These are phyloP conservation scores for Gossypium herbaceum DNA, from an alignment of 345 rosid genomes.

Conservation along the genomic window DNA sequence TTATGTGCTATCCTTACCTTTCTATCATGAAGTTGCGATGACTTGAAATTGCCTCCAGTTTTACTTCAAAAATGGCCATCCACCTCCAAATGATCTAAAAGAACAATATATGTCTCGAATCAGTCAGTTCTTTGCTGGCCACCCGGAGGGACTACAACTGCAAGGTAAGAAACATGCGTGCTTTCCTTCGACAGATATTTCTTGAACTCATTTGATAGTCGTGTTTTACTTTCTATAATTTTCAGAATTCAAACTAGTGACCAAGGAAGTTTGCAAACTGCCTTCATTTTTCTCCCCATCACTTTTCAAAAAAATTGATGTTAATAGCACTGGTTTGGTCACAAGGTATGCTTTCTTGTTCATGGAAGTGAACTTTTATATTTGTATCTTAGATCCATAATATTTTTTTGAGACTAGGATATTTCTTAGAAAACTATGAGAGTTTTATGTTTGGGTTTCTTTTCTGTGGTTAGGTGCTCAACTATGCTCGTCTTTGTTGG, in stretches of 20 bases:
- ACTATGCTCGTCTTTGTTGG: background rate
- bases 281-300: conserved; percentile 82
- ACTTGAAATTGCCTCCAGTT: conserved; percentile 55
- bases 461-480: background rate
- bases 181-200: conserved; percentile 2
- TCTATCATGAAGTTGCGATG: background rate
- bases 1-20: conserved; percentile 1
- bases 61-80: conserved; percentile 88
- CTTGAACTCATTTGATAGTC: conserved; percentile 6
- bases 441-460: background rate
- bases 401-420: background rate
- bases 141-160: conserved; percentile 61
- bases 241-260: conserved; percentile 62
- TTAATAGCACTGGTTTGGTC: conserved; percentile 49
- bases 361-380: background rate
- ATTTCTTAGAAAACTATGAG: background rate
- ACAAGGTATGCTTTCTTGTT: conserved; percentile 53
- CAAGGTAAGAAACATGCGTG: conserved; percentile 42
- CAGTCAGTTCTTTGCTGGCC: conserved; percentile 69
- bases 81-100: conserved; percentile 70
- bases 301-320: conserved; percentile 77
- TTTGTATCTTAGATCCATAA: background rate
- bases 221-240: conserved; percentile 3
- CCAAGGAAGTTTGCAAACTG: conserved; percentile 88
- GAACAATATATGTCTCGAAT: conserved; percentile 66